phyloP scores from a whole-genome alignment of 1,139 yeast species.

The Scheffersomyces lignicola region DNA sequence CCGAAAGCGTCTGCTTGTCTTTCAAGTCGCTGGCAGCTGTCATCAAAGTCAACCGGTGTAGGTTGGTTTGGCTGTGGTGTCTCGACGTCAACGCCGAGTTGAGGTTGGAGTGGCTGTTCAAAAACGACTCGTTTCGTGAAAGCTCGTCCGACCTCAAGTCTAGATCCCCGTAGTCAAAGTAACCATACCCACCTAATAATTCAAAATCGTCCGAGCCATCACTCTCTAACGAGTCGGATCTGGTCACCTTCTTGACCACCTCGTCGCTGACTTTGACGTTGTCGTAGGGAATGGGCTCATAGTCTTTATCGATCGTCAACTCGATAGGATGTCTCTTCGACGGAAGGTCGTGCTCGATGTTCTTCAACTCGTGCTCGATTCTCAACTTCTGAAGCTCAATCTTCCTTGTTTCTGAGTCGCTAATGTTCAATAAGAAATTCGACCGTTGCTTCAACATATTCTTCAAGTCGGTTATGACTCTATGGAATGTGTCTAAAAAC shows the following conservation, averaged over 20 bases:
- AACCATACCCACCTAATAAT: constrained; percentile 70
- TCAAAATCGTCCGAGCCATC: constrained; percentile 25
- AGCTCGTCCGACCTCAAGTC: constrained; percentile 32
- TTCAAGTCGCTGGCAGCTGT: constrained; percentile 19
- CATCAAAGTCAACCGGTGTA: constrained; percentile 16
- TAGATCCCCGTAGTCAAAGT: constrained; percentile 68
- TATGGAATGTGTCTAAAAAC: constrained; percentile 60
- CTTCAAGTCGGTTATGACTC: constrained; percentile 58
- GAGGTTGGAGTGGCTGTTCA: constrained; percentile 27
- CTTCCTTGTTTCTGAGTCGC: constrained; percentile 36
- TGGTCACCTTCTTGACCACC: constrained; percentile 8
- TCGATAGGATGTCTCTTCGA: constrained; percentile 40
- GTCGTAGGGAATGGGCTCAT: constrained; percentile 19
- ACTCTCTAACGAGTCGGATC: constrained; percentile 7
- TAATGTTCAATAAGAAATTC: constrained; percentile 32
- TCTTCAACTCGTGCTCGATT: constrained; percentile 36
- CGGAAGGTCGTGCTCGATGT: constrained; percentile 27
- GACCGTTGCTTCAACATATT: constrained; percentile 42
- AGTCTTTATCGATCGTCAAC: constrained; percentile 22
- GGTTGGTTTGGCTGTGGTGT: constrained; percentile 33
- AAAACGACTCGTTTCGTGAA: constrained; percentile 29
- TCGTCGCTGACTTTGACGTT: constrained; percentile 7
- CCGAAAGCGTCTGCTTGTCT: constrained; percentile 32
- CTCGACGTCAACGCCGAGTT: constrained; percentile 24
- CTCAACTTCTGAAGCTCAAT: constrained; percentile 36